Conservation (phyloP, 441 rosid species). For the Bocquillonia castaneifolia region DNA sequence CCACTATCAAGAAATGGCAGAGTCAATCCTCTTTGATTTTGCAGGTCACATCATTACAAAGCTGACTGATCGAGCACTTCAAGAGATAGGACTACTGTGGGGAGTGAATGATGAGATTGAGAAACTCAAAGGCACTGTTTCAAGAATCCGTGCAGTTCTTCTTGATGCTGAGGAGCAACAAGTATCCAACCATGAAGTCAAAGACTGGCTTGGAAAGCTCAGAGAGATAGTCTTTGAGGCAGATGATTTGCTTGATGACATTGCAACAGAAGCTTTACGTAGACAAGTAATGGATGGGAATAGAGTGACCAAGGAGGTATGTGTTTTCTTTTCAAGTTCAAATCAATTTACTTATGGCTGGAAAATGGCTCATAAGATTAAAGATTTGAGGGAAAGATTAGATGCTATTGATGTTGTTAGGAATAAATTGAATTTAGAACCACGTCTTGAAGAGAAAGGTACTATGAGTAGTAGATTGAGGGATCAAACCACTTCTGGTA, state of each 20-base stretch:
- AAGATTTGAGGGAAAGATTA: conserved; percentile 7
- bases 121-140: background rate
- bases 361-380: conserved; percentile 15
- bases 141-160: conserved; percentile 16
- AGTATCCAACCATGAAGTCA: background rate
- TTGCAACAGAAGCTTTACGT: background rate
- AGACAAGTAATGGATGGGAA: background rate
- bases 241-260: conserved; percentile 28
- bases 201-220: conserved; percentile 16
- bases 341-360: conserved; percentile 11
- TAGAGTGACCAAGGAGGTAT: background rate
- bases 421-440: background rate
- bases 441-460: background rate
- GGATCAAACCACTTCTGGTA: background rate
- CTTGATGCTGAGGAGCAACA: conserved; percentile 18
- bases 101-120: conserved; percentile 6
- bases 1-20: conserved; percentile 19
- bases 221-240: conserved; percentile 21
- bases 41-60: background rate
- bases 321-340: conserved; percentile 10
- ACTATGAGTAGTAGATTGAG: background rate
- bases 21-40: conserved; percentile 8
- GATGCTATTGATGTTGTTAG: background rate
- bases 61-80: background rate
- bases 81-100: background rate